A percentile compares a stretch with the other conserved stretches of the same genome.
phyloP scores from a whole-genome alignment of 495 filamentous ascomycete species.

The Daldinia concentrica region DNA sequence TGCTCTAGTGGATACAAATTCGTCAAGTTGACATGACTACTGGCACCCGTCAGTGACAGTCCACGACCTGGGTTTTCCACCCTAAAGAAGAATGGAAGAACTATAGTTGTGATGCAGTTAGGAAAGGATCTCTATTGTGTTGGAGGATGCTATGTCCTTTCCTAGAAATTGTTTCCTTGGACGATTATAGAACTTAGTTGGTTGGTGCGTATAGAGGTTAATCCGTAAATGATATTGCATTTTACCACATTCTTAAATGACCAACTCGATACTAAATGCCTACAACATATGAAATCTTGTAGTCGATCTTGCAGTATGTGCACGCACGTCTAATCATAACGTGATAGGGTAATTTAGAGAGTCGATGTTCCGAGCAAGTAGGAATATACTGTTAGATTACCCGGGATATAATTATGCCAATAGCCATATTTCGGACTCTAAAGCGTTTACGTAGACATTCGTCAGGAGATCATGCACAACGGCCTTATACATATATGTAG shows the following conservation, averaged over 20 bases:
- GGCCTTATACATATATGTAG: background rate
- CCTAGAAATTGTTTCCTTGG: slow-evolving; percentile 33
- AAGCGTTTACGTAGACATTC: background rate
- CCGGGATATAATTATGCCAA: background rate
- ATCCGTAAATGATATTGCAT: slow-evolving; percentile 10
- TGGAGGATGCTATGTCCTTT: slow-evolving; percentile 10
- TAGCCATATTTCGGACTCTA: background rate
- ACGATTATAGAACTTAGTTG: slow-evolving; percentile 33
- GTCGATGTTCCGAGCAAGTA: background rate
- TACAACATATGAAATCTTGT: background rate
- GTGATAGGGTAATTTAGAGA: background rate
- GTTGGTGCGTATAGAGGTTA: slow-evolving; percentile 32
- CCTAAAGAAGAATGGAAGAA: slow-evolving; percentile 15
- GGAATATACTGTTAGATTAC: background rate
- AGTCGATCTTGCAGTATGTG: background rate
- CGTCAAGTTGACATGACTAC: slow-evolving; percentile 20
- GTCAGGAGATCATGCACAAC: background rate
- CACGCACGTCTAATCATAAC: background rate
- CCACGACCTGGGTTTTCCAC: background rate
- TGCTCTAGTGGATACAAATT: slow-evolving; percentile 30
- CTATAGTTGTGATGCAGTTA: slow-evolving; percentile 17
- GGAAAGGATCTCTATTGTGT: slow-evolving; percentile 23
- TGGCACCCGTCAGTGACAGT: slow-evolving; percentile 7
- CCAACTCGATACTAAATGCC: background rate
- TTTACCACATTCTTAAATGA: background rate